Percentiles rank a stretch among this genome's conserved stretches.
phyloP scores from a whole-genome alignment of 306 rosid genomes.

The Corylus heterophylla region DNA sequence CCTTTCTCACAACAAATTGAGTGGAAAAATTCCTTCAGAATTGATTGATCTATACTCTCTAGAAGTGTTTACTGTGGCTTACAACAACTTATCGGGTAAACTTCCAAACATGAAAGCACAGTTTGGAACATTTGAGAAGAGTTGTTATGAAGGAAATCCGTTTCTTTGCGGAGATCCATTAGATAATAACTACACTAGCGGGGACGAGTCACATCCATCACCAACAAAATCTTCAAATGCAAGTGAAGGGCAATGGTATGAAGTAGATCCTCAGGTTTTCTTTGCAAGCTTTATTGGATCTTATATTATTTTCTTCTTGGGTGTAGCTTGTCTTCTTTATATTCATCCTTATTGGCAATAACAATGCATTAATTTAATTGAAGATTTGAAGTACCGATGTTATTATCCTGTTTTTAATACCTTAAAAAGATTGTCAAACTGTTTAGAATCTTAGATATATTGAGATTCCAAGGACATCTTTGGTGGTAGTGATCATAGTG shows the following conservation, averaged over 20 bases:
- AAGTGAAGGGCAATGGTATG: background rate
- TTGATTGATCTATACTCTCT: background rate
- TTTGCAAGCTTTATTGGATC: background rate
- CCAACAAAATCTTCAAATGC: background rate
- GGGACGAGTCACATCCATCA: background rate
- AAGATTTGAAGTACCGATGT: background rate
- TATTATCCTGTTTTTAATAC: background rate
- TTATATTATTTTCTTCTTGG: background rate
- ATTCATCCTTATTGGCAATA: no score
- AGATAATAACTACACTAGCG: background rate
- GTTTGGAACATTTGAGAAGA: background rate
- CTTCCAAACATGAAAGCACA: background rate
- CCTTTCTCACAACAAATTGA: slow-evolving; percentile 13
- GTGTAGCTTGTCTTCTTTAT: no score
- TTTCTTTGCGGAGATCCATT: slow-evolving; percentile 2
- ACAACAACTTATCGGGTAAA: slow-evolving; percentile 13
- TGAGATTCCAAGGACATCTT: background rate
- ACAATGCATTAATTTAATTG: slow-evolving; percentile 3
- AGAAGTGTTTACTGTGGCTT: background rate
- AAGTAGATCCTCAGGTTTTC: background rate
- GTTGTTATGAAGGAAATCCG: slow-evolving; percentile 11
- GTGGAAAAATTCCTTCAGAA: slow-evolving; percentile 2
- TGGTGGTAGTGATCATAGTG: background rate
- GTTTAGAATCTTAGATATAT: background rate
- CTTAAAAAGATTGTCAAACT: background rate